Evolutionary conservation across 2,329 filamentous ascomycete genomes (phyloP), one percentile per base, ranked within the genome.

Genomic region (Epichloe uncinata): DNA sequence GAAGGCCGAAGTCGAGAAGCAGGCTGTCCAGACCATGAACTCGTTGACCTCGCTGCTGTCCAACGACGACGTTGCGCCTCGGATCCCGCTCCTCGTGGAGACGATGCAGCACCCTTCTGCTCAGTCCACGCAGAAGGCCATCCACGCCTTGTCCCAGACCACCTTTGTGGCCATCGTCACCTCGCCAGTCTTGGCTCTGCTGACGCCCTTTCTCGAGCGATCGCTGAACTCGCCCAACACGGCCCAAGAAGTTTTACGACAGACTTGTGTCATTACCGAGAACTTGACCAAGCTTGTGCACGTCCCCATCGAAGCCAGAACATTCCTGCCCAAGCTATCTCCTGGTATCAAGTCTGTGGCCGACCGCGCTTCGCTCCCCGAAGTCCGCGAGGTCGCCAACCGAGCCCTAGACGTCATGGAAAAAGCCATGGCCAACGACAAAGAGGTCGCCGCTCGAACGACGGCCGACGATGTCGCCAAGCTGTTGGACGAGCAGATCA

Each of bases 271-370:
- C 49, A 94, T 98, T 47, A 86, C 93, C 18, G 93, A 98, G 72
- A 98, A 98, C 71, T 74, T 98, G 72, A 98, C 93, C 53, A 97
- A 95, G 73, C 81, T 98, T 34, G 93, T 98, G 30, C 93, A 98
- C 68, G 90, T 84, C 65, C 93, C 93, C 13, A 81, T 95, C 53
- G 93, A 98, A 73, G 93, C 93, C 35, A 80, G 93, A 57, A 87
- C 87, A 50, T 98, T 98, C 76, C 71, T 98, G 64, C 93, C 93
- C 47, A 96, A 95, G 70, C 75, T 98, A 48, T 85, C 87, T 62
- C 93, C 93, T 42, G 93, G 93, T 78, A 86, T 98, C 44, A 88
- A 96, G 73, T 78, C 77, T 50, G 91, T 98, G 51, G 81, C 83
- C 57, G 83, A 94, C 58, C 81, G 89, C 55, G 91, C 93, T 30